Percentiles rank a stretch among this genome's conserved stretches.
These are phyloP conservation scores for Pichia occidentalis DNA, from an alignment of 805 yeast species.

Conservation along the genomic window DNA sequence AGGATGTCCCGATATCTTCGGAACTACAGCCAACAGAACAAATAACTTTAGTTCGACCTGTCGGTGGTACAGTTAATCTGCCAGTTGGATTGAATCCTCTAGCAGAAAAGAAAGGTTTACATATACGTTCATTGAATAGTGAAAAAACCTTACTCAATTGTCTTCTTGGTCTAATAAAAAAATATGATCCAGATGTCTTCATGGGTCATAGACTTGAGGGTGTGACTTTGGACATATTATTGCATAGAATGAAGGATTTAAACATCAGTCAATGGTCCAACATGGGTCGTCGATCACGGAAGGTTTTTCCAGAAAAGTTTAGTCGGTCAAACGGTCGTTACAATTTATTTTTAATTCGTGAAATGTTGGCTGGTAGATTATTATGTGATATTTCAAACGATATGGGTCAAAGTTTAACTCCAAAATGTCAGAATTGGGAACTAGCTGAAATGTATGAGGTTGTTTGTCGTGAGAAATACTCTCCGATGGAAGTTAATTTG, in stretches of 20 bases:
- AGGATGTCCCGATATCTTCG: slow-evolving; percentile 68
- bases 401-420: slow-evolving; percentile 86
- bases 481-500: slow-evolving; percentile 66
- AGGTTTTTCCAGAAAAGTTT: slow-evolving; percentile 70
- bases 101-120: slow-evolving; percentile 48
- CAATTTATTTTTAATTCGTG: slow-evolving; percentile 46
- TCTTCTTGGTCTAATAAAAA: slow-evolving; percentile 62
- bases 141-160: slow-evolving; percentile 72
- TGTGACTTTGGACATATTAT: slow-evolving; percentile 68
- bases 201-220: slow-evolving; percentile 83
- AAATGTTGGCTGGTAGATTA: slow-evolving; percentile 77
- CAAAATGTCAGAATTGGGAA: slow-evolving; percentile 93
- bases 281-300: slow-evolving; percentile 76
- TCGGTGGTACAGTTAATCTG: slow-evolving; percentile 48
- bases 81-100: slow-evolving; percentile 71
- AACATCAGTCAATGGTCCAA: slow-evolving; percentile 72
- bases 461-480: slow-evolving; percentile 58
- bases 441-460: slow-evolving; percentile 83
- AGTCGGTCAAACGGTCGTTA: slow-evolving; percentile 48
- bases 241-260: slow-evolving; percentile 73
- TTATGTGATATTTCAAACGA: slow-evolving; percentile 91
- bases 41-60: slow-evolving; percentile 76
- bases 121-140: slow-evolving; percentile 54
- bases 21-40: slow-evolving; percentile 52
- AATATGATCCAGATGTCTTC: slow-evolving; percentile 84